Evolutionary conservation across 176 grass and related monocot species (phyloP), one percentile per base, ranked within the genome.

Genomic region (Musa beccarii): DNA sequence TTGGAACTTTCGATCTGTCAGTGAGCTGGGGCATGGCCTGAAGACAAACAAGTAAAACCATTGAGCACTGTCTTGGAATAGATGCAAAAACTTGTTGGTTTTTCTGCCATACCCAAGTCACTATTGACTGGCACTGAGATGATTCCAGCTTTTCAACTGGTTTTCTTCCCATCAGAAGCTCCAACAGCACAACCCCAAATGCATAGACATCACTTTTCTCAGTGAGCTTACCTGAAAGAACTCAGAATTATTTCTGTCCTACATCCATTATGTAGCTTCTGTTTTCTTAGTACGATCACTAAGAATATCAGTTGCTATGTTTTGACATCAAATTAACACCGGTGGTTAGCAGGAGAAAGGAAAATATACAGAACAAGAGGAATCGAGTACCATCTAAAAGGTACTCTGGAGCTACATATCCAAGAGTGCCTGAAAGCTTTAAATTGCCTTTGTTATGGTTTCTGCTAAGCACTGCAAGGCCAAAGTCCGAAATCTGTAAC

Each of bases 121-220:
- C 95, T 83, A 94, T 99, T 61, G 95, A 99, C 81, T 89, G 91
- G 52, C 80, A 87, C 52, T 92, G 86, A 76, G 88, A 84, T 22
- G 85, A 82, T 82, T 86, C 76, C 76, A 89, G 85, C 81, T 99
- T 94, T 74, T 99, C 91, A 34, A 99, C 88, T 72, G 95, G 88
- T 76, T 88, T 94, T 76, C 95, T 91, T 85, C 95, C 95, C 88
- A 99, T 81, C 63, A 99, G 63, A 62, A 99, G 91, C 62, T 99
- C 90, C 54, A 99, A 85, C 72, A 99, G 95, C n/a, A 99, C 86
- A 53, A 94, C 83, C 21, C 95, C 95, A 77, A 99, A 99, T 25
- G 91, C 95, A 52, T 99, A 99, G 20, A 99, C 95, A 65, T 99
- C 95, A 10, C 95, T 99, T 77, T 99, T 94, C 79, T 99, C 95